These are phyloP conservation scores for Cystobasidium sp. DNA, from an alignment of 1,284 basidiomycete genomes.

Conservation along the genomic window DNA sequence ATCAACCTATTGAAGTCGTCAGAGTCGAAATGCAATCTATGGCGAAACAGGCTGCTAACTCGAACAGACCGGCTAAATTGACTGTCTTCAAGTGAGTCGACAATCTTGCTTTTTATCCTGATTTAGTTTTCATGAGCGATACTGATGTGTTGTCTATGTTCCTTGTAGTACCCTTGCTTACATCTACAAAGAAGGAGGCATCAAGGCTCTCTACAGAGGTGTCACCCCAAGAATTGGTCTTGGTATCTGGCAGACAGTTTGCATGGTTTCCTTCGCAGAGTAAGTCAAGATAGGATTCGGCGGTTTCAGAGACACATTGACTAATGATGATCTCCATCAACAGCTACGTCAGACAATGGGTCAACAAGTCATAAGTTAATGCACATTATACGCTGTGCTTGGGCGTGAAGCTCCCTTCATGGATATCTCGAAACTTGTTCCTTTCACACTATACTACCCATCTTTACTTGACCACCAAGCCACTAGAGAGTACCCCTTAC, in stretches of 20 bases:
- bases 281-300: not conserved
- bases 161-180: constrained; percentile 72
- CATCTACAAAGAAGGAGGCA: constrained; percentile 94
- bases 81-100: constrained; percentile 71
- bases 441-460: not conserved
- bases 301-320: not conserved
- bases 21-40: constrained; percentile 99
- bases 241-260: constrained; percentile 91
- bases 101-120: constrained; percentile 62
- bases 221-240: constrained; percentile 95
- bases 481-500: too few species aligned
- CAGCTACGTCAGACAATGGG: constrained; percentile 40
- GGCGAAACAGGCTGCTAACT: constrained; percentile 70
- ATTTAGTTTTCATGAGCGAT: constrained; percentile 54
- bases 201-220: constrained; percentile 96
- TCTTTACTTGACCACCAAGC: too few species aligned
- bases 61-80: constrained; percentile 80
- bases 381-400: not conserved
- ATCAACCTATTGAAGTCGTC: constrained; percentile 98
- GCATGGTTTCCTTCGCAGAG: constrained; percentile 85
- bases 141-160: constrained; percentile 2
- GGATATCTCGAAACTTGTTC: not conserved
- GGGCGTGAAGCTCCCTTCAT: not conserved
- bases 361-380: constrained; percentile 11
- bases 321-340: not conserved